Base-by-base conservation (phyloP, 1,284 basidiomycete genomes). In the Vanrija pseudolonga region DNA sequence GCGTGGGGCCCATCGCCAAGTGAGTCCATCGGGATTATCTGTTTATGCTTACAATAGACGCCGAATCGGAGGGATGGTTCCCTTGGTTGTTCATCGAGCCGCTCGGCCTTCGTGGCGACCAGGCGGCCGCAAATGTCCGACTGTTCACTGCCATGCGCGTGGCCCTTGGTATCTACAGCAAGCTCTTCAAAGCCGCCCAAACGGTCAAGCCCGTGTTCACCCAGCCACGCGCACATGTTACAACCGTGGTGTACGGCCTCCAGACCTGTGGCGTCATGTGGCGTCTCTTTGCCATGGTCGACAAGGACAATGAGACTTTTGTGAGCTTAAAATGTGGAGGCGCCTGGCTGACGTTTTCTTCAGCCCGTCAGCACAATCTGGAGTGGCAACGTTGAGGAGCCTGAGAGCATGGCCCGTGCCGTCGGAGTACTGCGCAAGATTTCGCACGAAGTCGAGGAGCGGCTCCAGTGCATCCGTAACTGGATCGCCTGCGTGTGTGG, bases 61-160 rank as follows among this genome's bases (percentile, higher is more conserved):
- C 47, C 6, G 28, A 39, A 2, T 8, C 26, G 0, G 51, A 57
- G 8, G 47, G 51, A 20, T 57, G 55, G 55, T 57, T 50, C 47
- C 51, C 55, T 2, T 57, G 55, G 55, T 40, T 57, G 17, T 36
- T 50, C 17, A 45, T 57, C 11, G 55, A 57, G 19, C 47, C 51
- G 3, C 42, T 23, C n/a, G 51, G 55, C 14, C 38, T 50, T 15
- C 24, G 43, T 8, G 23, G 22, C 19, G 39, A 49, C 18, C 26
- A 15, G 3, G 47, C 51, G 0, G 26, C 40, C 2, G 47, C 38
- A 23, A 22, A 50, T 20, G 44, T 53, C 17, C 55, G 47, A 15
- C 20, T 49, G 11, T 41, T 57, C 18, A 32, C 41, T n/a, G 32
- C 44, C 5, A 57, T 57, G 55, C 50, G 55, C 38, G 20, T 49